Base-by-base conservation (phyloP, 2,329 filamentous ascomycete species). In the Ilyonectria mors-panacis region DNA sequence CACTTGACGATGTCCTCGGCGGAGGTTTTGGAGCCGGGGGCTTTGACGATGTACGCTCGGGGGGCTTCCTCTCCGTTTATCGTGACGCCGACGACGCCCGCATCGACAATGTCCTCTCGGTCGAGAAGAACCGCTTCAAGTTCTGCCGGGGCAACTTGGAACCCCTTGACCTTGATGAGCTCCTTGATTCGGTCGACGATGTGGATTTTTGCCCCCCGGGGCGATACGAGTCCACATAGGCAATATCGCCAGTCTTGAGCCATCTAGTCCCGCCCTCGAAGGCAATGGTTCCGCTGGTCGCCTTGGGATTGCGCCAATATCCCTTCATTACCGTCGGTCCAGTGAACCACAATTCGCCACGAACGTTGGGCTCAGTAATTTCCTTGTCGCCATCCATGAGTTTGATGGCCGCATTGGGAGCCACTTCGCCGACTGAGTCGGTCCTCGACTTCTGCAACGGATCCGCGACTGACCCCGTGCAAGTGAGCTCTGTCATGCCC, bases 401-500 rank as follows among this genome's bases (percentile, higher is more conserved):
- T 76, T 88, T 91, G 1, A 87, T 92, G 68, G 89, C 85, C 1
- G 54, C 69, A 6, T 76, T 74, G 0, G 74, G 74, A 1, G 74
- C 87, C 89, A 72, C 23, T 45, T 73, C 75, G 9, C 75, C 75
- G 0, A 76, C 73, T 1, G 72, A 54, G 6, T 64, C 59, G 15
- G 33, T 54, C 7, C 19, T 33, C 8, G 0, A 33, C 39, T 39
- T 74, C 94, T 95, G 28, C n/a, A 19, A 21, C n/a, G 93, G 86
- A 67, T 92, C 85, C 86, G 89, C 94, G 3, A 85, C 85, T 21
- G 93, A 85, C 15, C 88, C 84, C 0, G 91, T 89, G 77, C 93
- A 95, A 0, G 93, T 96, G 2, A 88, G 81, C 77, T 96, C 94
- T 1, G 94, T 96, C 94, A 97, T 95, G 4, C 94, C 94, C 92